Evolutionary conservation across 192 early-diverging fungal genomes (phyloP), one percentile per base, ranked within the genome.

Genomic region (Backusella parvicylindrica): DNA sequence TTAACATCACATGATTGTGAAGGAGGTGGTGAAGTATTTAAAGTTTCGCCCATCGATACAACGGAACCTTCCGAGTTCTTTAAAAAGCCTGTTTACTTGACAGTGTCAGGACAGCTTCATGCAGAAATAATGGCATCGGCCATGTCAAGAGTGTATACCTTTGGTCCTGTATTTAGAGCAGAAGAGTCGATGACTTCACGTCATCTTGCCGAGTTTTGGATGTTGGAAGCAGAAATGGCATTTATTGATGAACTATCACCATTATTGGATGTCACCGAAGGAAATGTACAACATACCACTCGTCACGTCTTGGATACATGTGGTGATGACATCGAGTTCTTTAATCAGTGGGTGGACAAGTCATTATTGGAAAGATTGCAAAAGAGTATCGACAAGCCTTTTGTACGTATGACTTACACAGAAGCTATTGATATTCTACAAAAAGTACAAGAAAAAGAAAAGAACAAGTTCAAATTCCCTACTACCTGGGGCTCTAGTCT

Each of bases 191-290:
- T 90, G 71, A 93, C 93, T 3, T 89, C 92, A 6, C 89, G 94
- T 28, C 96, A 97, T 78, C 68, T 97, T 23, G 92, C 95, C 1
- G 96, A 97, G 80, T 97, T 97, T 72, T 96, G 95, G 93, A 97
- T 97, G 96, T 75, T 95, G 32, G 96, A 97, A 76, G 94, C 93
- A 1, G 96, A 97, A 75, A 85, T 91, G 38, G 89, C 93, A 0
- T 96, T 95, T 83, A 75, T 95, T 8, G 80, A 85, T 49, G 38
- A 84, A 32, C 67, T 96, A 23, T 79, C 84, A 3, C 83, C 89
- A 9, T 75, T 97, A 28, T 50, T 95, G 60, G 84, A 91, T 64
- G 85, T 97, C 18, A 89, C 87, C 6, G 94, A 97, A 78, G 85
- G 83, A 13, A 86, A 83, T 32, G 75, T 95, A 15, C 85, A 85